Evolutionary conservation across 1,139 yeast species (phyloP).

Genomic region (Blastobotrys petasosporus): DNA sequence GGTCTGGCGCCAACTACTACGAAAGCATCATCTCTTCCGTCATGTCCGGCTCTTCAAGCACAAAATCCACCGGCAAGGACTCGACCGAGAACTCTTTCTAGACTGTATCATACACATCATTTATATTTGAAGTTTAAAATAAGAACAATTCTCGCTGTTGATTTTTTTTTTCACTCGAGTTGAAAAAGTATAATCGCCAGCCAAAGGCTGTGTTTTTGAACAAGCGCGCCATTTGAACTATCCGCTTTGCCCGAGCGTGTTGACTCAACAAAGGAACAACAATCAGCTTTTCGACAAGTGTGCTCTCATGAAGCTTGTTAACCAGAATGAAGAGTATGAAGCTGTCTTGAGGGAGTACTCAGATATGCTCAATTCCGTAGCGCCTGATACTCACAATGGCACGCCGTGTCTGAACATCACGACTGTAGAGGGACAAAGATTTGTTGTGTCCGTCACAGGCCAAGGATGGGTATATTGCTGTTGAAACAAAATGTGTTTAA

Average conservation of each 20-base stretch:
- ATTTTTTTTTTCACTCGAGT: too few species aligned
- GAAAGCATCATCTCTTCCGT: conserved; percentile 43
- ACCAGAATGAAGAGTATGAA: conserved; percentile 1
- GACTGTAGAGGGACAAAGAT: conserved; percentile 1
- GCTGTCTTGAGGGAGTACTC: conserved; percentile 3
- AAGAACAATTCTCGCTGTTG: background rate
- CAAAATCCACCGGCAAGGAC: conserved; percentile 43
- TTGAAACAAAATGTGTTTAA: background rate
- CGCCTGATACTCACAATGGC: background rate
- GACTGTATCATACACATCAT: background rate
- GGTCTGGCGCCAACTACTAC: conserved; percentile 54
- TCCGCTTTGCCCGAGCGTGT: conserved; percentile 26
- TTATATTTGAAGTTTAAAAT: background rate
- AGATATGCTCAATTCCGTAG: background rate
- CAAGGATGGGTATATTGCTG: conserved; percentile 4
- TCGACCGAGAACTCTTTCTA: conserved; percentile 40
- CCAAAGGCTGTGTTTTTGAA: too few species aligned
- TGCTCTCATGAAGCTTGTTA: conserved; percentile 1
- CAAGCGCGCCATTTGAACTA: conserved; percentile 15
- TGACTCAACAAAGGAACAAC: background rate
- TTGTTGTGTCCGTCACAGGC: background rate
- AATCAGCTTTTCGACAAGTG: conserved; percentile 9
- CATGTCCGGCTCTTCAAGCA: conserved; percentile 43
- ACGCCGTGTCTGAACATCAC: background rate
- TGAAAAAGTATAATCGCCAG: too few species aligned